phyloP scores from a whole-genome alignment of 2,329 filamentous ascomycete species.

The Trichoderma afroharzianum region DNA sequence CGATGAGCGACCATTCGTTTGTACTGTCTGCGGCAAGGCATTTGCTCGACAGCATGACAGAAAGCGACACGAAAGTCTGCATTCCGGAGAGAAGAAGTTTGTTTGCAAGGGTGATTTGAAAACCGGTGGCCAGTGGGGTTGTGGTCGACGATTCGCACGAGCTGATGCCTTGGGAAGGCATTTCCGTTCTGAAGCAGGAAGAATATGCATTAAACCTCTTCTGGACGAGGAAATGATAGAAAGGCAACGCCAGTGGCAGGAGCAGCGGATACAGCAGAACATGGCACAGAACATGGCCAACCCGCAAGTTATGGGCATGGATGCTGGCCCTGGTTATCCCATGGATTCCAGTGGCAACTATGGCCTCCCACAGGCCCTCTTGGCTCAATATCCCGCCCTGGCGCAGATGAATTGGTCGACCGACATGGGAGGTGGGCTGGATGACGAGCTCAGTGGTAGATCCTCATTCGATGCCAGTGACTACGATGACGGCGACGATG shows the following conservation, averaged over 20 bases:
- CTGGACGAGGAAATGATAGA: constrained; percentile 90
- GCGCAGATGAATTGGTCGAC: constrained; percentile 80
- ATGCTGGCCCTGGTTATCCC: constrained; percentile 55
- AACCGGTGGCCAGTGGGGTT: constrained; percentile 82
- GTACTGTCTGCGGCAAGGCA: constrained; percentile 93
- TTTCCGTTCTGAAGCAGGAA: constrained; percentile 91
- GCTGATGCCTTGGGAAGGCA: constrained; percentile 92
- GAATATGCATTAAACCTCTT: constrained; percentile 95
- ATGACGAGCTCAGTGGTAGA: constrained; percentile 73
- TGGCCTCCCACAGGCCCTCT: constrained; percentile 76
- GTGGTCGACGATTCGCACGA: constrained; percentile 86
- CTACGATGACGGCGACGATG: constrained; percentile 69
- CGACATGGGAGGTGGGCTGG: constrained; percentile 66
- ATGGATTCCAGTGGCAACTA: constrained; percentile 58
- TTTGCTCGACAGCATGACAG: constrained; percentile 97
- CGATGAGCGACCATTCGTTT: constrained; percentile 94
- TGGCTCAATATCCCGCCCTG: constrained; percentile 91
- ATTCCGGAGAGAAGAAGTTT: constrained; percentile 98
- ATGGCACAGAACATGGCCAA: constrained; percentile 58
- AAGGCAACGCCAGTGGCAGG: constrained; percentile 69
- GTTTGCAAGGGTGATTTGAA: constrained; percentile 92
- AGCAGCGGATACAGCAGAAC: constrained; percentile 65
- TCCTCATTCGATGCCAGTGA: constrained; percentile 82
- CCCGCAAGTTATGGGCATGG: constrained; percentile 56
- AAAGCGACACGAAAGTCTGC: constrained; percentile 92